Evolutionary conservation across 768 basidiomycete species (phyloP), one percentile per base, ranked within the genome.

Genomic region (Mycena capillaripes): DNA sequence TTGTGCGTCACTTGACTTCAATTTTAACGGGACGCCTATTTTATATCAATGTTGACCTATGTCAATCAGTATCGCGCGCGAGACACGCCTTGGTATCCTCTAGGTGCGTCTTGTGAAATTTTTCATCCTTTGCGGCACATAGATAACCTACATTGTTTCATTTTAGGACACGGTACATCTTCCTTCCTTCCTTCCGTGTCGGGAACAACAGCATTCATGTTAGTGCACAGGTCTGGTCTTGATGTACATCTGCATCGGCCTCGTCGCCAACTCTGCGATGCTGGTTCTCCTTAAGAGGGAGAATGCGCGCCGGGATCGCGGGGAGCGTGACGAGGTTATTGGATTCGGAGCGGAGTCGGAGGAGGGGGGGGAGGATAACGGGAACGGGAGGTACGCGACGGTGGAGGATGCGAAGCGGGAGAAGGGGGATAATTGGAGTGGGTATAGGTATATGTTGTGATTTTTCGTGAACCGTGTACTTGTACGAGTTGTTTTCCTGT

Each of bases 381-480:
- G 81, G 53, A 93, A 92, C 75, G 92, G 92, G 4, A 81, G 75
- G 32, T 91, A 84, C 72, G 80, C 82, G 62, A 89, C 82, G 69
- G 81, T 89, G n/a, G 85, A 89, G 61, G 89, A 87, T 25, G 92
- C 92, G 21, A 86, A 86, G 72, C 82, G 79, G 27, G 87, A 87
- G 50, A 93, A 92, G 76, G 92, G 93, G 4, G 93, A 93, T 75
- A 79, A 85, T 61, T 94, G 92, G 93, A 93, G 92, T 76, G 91
- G 93, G n/a, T 94, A 92, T 79, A 85, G 90, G 70, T 93, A 93
- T 81, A 87, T 85, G 2, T 75, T 89, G 52, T 91, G 76, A 84
- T 27, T 7, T 23, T 16, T 8, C 72, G 84, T 11, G 85, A 87
- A 38, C 8, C 48, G 23, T 50, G 48, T 50, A 50, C 48, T 50